Evolutionary conservation across 2,329 filamentous ascomycete genomes (phyloP), one percentile per base, ranked within the genome.

Genomic region (Thelonectria discophora): DNA sequence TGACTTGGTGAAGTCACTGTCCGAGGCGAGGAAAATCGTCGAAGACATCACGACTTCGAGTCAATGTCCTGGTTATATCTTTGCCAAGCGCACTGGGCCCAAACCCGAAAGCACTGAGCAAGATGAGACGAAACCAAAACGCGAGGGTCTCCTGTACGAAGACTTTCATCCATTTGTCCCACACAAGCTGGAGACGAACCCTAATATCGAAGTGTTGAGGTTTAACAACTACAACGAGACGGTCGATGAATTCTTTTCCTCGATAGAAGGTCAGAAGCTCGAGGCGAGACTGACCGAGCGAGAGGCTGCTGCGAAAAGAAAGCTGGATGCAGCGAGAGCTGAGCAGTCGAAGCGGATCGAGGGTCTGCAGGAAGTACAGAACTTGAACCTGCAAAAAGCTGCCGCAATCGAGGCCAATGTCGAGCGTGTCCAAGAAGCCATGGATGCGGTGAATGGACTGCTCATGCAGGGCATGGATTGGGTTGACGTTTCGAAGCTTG

Each of bases 181-280:
- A 0, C 81, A 84, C 20, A 94, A 98, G 68, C 91, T 97, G 64
- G 86, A 89, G 64, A 82, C 85, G 7, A 88, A 93, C 58, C 80
- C 87, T 0, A 79, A 82, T 0, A 85, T 89, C 21, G 85, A 87
- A 3, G 87, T 97, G 15, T 73, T 98, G 12, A 86, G 92, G 55
- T 93, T 94, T 67, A 85, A 92, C 7, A 90, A 89, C 10, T 98
- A 96, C 81, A 97, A 97, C 76, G 91, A 90, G 73, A 95, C 93
- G 0, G 93, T 97, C 0, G 95, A 99, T 73, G 92, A 97, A 68
- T 99, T 97, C 80, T 98, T 97, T 76, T 98, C 95, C 0, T 98
- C 94, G 0, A 87, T 98, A 24, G 95, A 99, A 78, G 93, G 94
- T 0, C 94, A 97, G 74, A 97, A 92, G 74, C 83, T 98, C 1